Base-by-base conservation (phyloP, 75 land plant genomes). In the Pinus albicaulis region DNA sequence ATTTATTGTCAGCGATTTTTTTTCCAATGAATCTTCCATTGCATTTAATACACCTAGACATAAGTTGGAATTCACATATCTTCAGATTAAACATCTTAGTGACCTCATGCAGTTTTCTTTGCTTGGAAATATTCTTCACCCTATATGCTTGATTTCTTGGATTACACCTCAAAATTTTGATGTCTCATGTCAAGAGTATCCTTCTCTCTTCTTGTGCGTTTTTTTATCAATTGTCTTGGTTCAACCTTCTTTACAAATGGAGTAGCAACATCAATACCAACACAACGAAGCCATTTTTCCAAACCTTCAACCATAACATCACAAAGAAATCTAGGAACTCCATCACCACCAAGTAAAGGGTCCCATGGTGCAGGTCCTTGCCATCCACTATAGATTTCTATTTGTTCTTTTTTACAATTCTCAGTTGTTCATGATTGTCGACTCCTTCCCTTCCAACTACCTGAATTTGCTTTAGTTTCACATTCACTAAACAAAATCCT, bases 41-140 rank as follows among this genome's bases (percentile, higher is more conserved):
- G 82, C 98, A 98, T 81, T 95, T 98, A 57, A 90, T 91, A 68
- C 99, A 98, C 76, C 98, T 95, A 75, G 99, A 92, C 89, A 98
- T 87, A 15, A 98, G 87, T 61, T 87, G 92, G 23, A 89, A 90
- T 82, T 98, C 98, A 25, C 76, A 81, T 48, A 98, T 91, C 59
- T 85, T 83, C 73, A 98, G 76, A 22, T 92, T 74, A 60, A 98
- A 98, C 20, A 85, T 89, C 76, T 92, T 78, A 59, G 95, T 91
- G n/a, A 97, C 89, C 99, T 97, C n/a, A n/a, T n/a, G n/a, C n/a
- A n/a, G n/a, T n/a, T n/a, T n/a, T n/a, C n/a, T n/a, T n/a, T n/a
- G n/a, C n/a, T n/a, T n/a, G n/a, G n/a, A n/a, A 66, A 84, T 87
- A 48, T 77, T 89, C 76, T 89, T 91, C 66, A 98, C 90, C 34